Base-by-base conservation (phyloP, 257 asterid genomes). In the Rhazya stricta region DNA sequence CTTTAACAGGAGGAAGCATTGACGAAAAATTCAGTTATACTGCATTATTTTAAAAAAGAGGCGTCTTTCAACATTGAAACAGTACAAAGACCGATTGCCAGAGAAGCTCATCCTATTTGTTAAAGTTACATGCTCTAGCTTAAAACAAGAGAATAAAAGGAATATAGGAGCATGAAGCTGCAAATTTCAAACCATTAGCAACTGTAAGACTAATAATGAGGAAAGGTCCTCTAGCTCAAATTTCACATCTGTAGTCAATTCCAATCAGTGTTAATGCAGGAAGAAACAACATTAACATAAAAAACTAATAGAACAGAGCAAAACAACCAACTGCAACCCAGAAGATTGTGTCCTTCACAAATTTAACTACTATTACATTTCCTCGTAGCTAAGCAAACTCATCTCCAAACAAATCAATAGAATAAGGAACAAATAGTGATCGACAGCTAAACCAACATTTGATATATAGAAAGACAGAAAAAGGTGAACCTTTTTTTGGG, bases 401-500 rank as follows among this genome's bases (percentile, higher is more conserved):
- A 13, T 15, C 2, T 2, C 54, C 54, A 48, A 15, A 69, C 11
- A 30, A 69, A 43, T 25, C 23, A 10, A 18, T 50, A 32, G 36
- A 27, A 7, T 0, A 27, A 68, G 56, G 36, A 5, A 27, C n/a
- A 0, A 69, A 25, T 0, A 18, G 5, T 25, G 37, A 67, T 30
- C 15, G 9, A n/a, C 30, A 42, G 37, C 51, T 4, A 15, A 42
- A 45, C 36, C 54, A 48, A 30, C 1, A 45, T 53, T 48, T 4
- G 25, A 30, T 5, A 23, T 27, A 10, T 18, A 25, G 51, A 27
- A 36, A 61, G 57, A 6, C 21, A 37, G 19, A 54, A 18, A 9
- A 45, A 42, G 27, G 36, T 11, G 45, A 18, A 86, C 90, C 88
- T 86, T 39, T 71, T 71, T 63, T 37, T 75, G 16, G 78, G 60